phyloP scores from a whole-genome alignment of 202 grass and related monocot species.

The Schoenoplectus tabernaemontani region DNA sequence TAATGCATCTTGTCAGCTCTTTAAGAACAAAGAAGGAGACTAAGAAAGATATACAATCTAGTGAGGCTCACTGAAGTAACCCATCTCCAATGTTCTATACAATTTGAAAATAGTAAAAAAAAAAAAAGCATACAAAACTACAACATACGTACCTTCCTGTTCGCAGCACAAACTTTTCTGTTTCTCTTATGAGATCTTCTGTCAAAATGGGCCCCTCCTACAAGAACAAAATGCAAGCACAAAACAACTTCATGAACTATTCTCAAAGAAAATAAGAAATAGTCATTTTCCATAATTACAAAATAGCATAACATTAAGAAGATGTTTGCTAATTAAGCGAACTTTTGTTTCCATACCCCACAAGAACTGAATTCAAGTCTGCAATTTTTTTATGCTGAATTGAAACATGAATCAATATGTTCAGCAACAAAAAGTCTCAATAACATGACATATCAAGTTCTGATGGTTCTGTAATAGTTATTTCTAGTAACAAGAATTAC shows the following conservation, averaged over 20 bases:
- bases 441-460: neutral
- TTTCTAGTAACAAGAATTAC: neutral
- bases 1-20: neutral
- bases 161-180: constrained; percentile 80
- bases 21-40: neutral
- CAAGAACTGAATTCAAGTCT: neutral
- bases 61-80: neutral
- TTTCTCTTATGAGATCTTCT: constrained; percentile 98
- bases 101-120: neutral
- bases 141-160: constrained; percentile 62
- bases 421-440: neutral
- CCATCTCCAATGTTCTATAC: neutral
- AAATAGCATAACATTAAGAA: neutral
- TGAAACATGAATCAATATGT: neutral
- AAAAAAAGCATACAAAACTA: neutral
- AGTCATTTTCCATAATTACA: neutral
- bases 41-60: neutral
- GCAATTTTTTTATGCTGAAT: neutral
- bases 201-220: constrained; percentile 91
- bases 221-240: neutral
- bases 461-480: neutral
- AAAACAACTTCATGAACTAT: neutral
- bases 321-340: neutral
- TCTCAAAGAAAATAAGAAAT: neutral
- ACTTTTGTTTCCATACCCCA: neutral